Base-by-base conservation (phyloP, 176 grass and related monocot species). In the Triticum urartu region DNA sequence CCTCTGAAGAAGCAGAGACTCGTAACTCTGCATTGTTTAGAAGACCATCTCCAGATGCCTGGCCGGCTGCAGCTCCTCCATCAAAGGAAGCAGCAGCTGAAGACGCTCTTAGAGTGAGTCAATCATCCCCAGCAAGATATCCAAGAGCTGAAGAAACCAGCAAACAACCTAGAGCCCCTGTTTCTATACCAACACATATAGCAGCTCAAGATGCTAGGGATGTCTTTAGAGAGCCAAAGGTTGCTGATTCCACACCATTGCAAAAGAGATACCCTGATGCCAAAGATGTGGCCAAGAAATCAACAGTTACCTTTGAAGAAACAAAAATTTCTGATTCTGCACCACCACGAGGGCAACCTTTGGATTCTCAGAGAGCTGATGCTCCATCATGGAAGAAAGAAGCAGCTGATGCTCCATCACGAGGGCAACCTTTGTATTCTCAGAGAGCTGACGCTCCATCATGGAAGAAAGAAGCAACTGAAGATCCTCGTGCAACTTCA, bases 131-230 rank as follows among this genome's bases (percentile, higher is more conserved):
- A 40, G 60, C 63, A 77, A 82, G 80, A 68, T 58, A 88, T 47
- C 62, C 47, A 77, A 69, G 38, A 60, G 34, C 11, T 65, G 78
- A 80, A 47, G 60, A 80, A 26, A 80, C 79, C 34, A 88, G 50
- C 60, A 84, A 62, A 61, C 65, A 79, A 39, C 30, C 60, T 17
- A 76, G 56, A 77, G 47, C 12, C 8, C 21, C 21, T 69, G 78
- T 38, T 80, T 32, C 78, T 66, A 66, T 43, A 45, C 61, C 61
- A 47, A 32, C 36, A 65, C 22, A 64, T 64, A 76, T 48, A 88
- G 22, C 24, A 35, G 35, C 50, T 63, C 72, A 83, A 78, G 63
- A 70, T 88, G 86, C 72, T 81, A 71, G 26, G 28, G 59, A 66
- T 50, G 36, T 47, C 33, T 82, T 9, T 58, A 75, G n/a, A 62